phyloP scores from a whole-genome alignment of 2,329 filamentous ascomycete genomes.

The Diaporthe velutina region DNA sequence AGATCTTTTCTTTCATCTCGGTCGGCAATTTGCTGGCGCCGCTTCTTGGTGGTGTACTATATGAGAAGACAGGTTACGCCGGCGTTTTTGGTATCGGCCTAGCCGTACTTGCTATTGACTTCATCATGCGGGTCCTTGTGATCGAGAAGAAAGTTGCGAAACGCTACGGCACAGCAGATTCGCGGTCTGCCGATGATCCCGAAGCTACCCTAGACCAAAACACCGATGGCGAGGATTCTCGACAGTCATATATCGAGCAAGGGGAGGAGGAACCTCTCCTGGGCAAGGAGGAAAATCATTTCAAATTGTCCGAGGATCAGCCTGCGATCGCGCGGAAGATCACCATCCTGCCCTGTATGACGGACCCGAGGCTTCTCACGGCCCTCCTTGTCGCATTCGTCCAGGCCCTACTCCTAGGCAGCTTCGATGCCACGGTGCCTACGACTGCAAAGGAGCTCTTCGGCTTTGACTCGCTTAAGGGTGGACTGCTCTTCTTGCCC shows the following conservation, averaged over 20 bases:
- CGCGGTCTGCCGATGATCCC: background rate
- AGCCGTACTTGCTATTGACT: conserved; percentile 67
- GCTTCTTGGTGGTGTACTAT: conserved; percentile 70
- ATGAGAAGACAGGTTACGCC: conserved; percentile 67
- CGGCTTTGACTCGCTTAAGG: conserved; percentile 50
- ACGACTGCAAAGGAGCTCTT: conserved; percentile 53
- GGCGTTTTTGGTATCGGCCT: conserved; percentile 71
- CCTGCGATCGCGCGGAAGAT: conserved; percentile 54
- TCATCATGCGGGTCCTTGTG: conserved; percentile 69
- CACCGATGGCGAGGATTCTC: background rate
- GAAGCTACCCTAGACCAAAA: conserved; percentile 38
- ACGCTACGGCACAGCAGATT: conserved; percentile 51
- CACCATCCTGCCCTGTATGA: conserved; percentile 61
- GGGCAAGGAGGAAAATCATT: conserved; percentile 52
- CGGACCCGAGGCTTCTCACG: conserved; percentile 54
- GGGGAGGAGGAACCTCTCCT: conserved; percentile 56
- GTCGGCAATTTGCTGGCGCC: conserved; percentile 69
- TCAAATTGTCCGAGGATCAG: conserved; percentile 57
- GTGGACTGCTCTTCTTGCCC: conserved; percentile 54
- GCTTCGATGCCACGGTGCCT: conserved; percentile 55
- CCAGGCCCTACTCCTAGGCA: conserved; percentile 55
- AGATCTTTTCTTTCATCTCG: conserved; percentile 71
- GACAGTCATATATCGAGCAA: conserved; percentile 40
- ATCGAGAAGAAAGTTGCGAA: conserved; percentile 72
- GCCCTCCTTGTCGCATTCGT: conserved; percentile 56